These are phyloP conservation scores for Aspergillus sp. DNA, from an alignment of 2,329 filamentous ascomycete species.

Conservation along the genomic window DNA sequence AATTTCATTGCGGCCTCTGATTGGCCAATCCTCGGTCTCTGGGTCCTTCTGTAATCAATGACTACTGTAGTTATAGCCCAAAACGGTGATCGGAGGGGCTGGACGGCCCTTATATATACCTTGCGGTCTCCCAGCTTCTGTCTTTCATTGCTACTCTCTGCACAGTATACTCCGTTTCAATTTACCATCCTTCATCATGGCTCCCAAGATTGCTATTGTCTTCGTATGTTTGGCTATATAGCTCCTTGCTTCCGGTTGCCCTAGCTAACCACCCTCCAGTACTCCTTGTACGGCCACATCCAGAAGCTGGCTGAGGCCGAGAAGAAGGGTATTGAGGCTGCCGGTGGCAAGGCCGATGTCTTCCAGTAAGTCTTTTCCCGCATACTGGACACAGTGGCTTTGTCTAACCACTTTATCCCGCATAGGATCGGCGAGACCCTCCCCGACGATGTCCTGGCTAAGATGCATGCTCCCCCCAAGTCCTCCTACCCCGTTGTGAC, in stretches of 20 bases:
- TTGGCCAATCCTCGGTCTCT: background rate
- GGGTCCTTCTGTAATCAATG: constrained; percentile 19
- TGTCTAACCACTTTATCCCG: background rate
- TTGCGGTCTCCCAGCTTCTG: background rate
- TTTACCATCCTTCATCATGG: constrained; percentile 52
- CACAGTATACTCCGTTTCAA: background rate
- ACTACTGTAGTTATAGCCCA: constrained; percentile 3
- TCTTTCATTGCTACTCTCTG: background rate
- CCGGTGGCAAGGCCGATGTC: constrained; percentile 71
- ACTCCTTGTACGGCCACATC: constrained; percentile 93
- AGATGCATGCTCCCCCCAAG: constrained; percentile 86
- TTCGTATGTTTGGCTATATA: constrained; percentile 52
- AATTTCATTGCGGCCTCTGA: constrained; percentile 4
- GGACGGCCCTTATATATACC: constrained; percentile 1
- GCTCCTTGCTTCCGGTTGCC: constrained; percentile 6
- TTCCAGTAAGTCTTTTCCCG: constrained; percentile 57
- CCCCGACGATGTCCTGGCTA: constrained; percentile 66
- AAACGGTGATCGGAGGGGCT: background rate
- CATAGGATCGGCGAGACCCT: constrained; percentile 75
- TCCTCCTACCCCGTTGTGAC: constrained; percentile 57
- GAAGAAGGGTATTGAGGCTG: constrained; percentile 79
- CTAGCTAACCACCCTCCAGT: constrained; percentile 44
- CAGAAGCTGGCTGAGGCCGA: constrained; percentile 76
- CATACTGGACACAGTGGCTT: background rate
- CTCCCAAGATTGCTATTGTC: constrained; percentile 85